Evolutionary conservation across 2,329 filamentous ascomycete genomes (phyloP), one percentile per base, ranked within the genome.

Genomic region (Penicillium palitans): DNA sequence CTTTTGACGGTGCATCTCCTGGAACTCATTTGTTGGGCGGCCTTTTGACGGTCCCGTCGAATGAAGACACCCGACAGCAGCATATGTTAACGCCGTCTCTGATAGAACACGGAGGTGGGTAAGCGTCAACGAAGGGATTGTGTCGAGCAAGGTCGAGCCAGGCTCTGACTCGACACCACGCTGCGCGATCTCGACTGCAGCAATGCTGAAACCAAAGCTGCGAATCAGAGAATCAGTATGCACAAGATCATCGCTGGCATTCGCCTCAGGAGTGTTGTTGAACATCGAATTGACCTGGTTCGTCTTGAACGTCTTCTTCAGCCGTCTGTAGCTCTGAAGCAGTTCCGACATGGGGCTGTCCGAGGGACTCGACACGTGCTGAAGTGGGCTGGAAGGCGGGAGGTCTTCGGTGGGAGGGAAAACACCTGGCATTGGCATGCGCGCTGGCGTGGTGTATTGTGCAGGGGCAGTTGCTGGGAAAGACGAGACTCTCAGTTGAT

Each of bases 181-280:
- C 72, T 97, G 92, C 62, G 93, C 88, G 64, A 98, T 96, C 76
- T 99, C 95, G 4, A 90, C 87, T 0, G 92, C 87, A 9, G 92
- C 88, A 58, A 99, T 92, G 0, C 93, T 93, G 71, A 87, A 91
- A 2, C 91, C 93, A 15, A 97, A 86, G 59, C 68, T 78, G 58
- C 72, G 73, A 55, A 78, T 74, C 49, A 79, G 58, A 5, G 72
- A 73, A 61, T 77, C 75, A 1, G 79, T 79, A 58, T 81, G 72
- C 1, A 80, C 78, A 57, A 82, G 67, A 45, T 84, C 82, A 44
- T 83, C 80, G 10, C 69, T 70, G 19, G 67, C 68, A 6, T 75
- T 68, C 4, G 74, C 69, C 10, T 77, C 75, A 15, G 78, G 70
- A 2, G 73, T 73, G 51, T 80, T 78, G 13, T 70, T 69, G 63